Evolutionary conservation across 805 yeast species (phyloP).

Genomic region (Saccharomycopsis oosterbeekiorum): DNA sequence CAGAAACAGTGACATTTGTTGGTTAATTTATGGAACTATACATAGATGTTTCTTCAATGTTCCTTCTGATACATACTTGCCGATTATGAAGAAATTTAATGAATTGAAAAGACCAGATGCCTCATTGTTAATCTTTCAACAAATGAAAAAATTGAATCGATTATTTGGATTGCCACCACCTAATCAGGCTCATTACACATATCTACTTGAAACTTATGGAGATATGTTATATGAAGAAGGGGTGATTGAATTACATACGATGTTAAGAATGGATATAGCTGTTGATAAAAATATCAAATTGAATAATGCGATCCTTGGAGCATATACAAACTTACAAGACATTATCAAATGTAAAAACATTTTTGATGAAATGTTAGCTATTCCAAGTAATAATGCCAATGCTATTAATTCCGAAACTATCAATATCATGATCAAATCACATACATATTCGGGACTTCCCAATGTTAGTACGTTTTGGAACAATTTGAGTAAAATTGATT

Average conservation of each 20-base stretch:
- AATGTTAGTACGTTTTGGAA: slow-evolving; percentile 55
- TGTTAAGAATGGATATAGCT: slow-evolving; percentile 49
- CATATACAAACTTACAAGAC: slow-evolving; percentile 49
- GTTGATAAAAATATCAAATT: slow-evolving; percentile 44
- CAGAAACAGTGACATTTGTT: slow-evolving; percentile 38
- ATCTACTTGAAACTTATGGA: slow-evolving; percentile 51
- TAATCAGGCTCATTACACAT: slow-evolving; percentile 42
- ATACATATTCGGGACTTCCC: slow-evolving; percentile 40
- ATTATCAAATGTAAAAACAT: slow-evolving; percentile 44
- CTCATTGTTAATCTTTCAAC: slow-evolving; percentile 50
- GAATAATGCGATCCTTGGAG: slow-evolving; percentile 51
- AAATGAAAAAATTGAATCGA: slow-evolving; percentile 44
- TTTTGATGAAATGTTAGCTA: slow-evolving; percentile 46
- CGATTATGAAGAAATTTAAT: slow-evolving; percentile 43
- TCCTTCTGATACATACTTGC: slow-evolving; percentile 48
- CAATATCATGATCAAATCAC: slow-evolving; percentile 52
- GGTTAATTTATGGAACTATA: slow-evolving; percentile 49
- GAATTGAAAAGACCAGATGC: slow-evolving; percentile 45
- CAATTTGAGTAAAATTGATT: slow-evolving; percentile 36
- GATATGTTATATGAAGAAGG: slow-evolving; percentile 51
- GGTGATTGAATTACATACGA: slow-evolving; percentile 48
- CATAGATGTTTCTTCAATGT: slow-evolving; percentile 41
- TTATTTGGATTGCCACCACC: slow-evolving; percentile 41
- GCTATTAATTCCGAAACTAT: slow-evolving; percentile 36
- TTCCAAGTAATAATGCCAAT: slow-evolving; percentile 34